phyloP scores from a whole-genome alignment of 495 filamentous ascomycete genomes.

The Hyaloscypha variabilis region DNA sequence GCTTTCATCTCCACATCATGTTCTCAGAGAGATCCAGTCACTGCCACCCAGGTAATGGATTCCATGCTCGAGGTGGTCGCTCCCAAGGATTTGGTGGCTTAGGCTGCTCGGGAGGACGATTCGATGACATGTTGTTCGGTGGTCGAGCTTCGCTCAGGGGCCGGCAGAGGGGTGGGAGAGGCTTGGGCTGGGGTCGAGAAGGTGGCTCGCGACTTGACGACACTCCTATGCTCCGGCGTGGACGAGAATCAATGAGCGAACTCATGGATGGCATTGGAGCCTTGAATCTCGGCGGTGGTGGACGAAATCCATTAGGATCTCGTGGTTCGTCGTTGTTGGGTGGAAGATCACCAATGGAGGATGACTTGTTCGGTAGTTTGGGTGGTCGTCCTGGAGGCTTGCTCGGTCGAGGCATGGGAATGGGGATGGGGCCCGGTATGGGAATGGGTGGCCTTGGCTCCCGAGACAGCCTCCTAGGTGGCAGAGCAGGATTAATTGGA shows the following conservation, averaged over 20 bases:
- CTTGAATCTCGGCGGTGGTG: neutral
- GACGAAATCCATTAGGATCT: neutral
- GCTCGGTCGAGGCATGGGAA: neutral
- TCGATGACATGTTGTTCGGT: conserved; percentile 6
- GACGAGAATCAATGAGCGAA: conserved; percentile 6
- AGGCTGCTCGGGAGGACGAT: neutral
- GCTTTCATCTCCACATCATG: conserved; percentile 4
- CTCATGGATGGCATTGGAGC: neutral
- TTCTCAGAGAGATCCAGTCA: conserved; percentile 5
- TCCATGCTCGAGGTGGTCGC: neutral
- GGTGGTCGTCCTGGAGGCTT: neutral
- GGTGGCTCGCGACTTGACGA: conserved; percentile 11
- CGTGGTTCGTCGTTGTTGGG: neutral
- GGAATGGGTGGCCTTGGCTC: neutral
- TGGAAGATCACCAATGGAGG: neutral
- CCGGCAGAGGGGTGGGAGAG: conserved; percentile 3
- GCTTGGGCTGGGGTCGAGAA: conserved; percentile 15
- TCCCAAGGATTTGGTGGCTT: neutral
- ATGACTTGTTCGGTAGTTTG: neutral
- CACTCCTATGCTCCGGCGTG: neutral
- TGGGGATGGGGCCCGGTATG: neutral
- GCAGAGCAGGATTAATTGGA: neutral
- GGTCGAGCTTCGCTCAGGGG: neutral
- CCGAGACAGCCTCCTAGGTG: neutral
- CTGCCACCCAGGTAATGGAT: neutral